Base-by-base conservation (phyloP, 1,139 yeast species). In the Chernovozyma sophiae-reginae region DNA sequence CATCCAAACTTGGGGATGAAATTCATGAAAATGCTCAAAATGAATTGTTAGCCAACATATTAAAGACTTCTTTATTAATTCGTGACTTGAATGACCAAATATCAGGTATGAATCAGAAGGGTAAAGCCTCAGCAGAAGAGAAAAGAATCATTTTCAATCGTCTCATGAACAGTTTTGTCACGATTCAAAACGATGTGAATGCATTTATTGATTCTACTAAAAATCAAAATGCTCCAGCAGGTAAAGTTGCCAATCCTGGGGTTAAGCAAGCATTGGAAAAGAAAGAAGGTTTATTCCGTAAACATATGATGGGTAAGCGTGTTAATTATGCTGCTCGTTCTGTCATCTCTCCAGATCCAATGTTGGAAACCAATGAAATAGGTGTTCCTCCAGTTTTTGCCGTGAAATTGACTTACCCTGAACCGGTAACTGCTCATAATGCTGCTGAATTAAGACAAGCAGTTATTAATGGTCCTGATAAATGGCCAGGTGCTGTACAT, bases 221-320 rank as follows among this genome's bases (percentile, higher is more conserved):
- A 62, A 86, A 85, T 55, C 95, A 85, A 60, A 66, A 67, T 40
- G 79, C 82, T 16, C 74, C 76, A 35, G 80, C 81, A 32, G 82
- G 81, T n/a, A 79, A 77, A 47, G 61, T 77, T 20, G 90, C 96
- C 31, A 76, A 77, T 35, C 98, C 99, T 2, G 99, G 99, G 69
- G 79, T 94, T 52, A 92, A 94, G 61, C 98, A 94, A 71, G 96
- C 96, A 4, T 72, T 94, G 55, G 99, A 94, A 67, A 92, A 94
- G 81, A 94, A 94, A 61, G 98, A 94, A 67, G 99, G 99, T 60
- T 74, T 92, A 49, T 92, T 92, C 72, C 81, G 99, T 72, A 92
- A 90, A 62, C 96, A 94, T 56, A 92, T 94, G 98, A 94, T 94
- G 98, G 99, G 99, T 62, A 94, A 94, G 73, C 87, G 99, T 71